Evolutionary conservation across 306 rosid species (phyloP), one percentile per base, ranked within the genome.

Genomic region (Mimosa bimucronata): DNA sequence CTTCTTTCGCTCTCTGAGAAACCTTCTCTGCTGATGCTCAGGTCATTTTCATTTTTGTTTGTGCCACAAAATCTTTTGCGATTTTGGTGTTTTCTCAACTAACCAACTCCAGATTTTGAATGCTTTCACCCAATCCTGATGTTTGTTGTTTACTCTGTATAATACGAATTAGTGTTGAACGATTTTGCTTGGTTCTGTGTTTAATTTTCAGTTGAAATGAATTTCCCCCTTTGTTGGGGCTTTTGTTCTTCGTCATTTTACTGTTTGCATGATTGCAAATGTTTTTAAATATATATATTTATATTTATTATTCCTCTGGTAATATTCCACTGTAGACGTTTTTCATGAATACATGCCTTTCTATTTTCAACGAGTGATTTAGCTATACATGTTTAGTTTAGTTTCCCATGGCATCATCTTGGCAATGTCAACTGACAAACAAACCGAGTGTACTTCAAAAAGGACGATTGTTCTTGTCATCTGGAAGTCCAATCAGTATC

Each of bases 381-480:
- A 46, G 67, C 23, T 67, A 34, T 65, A 34, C 74, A 45, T n/a
- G n/a, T n/a, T n/a, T n/a, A 77, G 45, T 77, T 50, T 66, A 69
- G 40, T 44, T 19, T 30, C 15, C 52, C 34, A 29, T 34, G 11
- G 13, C 31, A 79, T 26, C 62, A 19, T 26, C 57, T 30, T 6
- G 37, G 71, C 48, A 7, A 42, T 72, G 73, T 38, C 48, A 40
- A 77, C 67, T 50, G 11, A 77, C 52, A 30, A 76, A 58, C 48
- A 13, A 15, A 7, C n/a, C 26, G 3, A 25, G 66, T 41, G 41
- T 58, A 60, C 57, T 40, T 60, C 13, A 40, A 40, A 66, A 76
- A 75, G 62, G 72, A 31, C 8, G 73, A 64, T 77, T 14, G 48
- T 45, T 66, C 44, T 52, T 16, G 44, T 78, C 45, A 55, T 53